Percentiles rank a stretch among this genome's conserved stretches.
Evolutionary conservation across 1,284 basidiomycete genomes (phyloP).

Genomic region (Amylostereum areolatum): DNA sequence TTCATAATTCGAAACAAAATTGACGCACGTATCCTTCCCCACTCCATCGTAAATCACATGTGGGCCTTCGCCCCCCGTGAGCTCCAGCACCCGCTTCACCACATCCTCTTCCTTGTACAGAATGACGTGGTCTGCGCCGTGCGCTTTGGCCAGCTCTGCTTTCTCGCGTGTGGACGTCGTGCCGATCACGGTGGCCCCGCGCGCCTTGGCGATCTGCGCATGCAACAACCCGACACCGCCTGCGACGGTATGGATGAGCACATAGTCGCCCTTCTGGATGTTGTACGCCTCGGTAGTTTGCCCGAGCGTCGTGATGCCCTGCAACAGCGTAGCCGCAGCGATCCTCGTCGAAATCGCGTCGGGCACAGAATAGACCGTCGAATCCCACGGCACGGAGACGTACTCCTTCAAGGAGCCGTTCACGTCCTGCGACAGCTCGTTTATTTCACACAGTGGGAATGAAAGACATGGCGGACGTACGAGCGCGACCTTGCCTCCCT

Average conservation of each 20-base stretch:
- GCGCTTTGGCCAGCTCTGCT: conserved; percentile 71
- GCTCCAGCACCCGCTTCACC: conserved; percentile 64
- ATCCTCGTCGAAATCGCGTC: conserved; percentile 53
- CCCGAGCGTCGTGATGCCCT: conserved; percentile 78
- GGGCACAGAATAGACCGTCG: conserved; percentile 54
- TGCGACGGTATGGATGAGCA: conserved; percentile 87
- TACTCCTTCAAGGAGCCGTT: conserved; percentile 71
- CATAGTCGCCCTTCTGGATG: conserved; percentile 68
- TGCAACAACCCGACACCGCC: conserved; percentile 68
- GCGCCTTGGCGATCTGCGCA: conserved; percentile 55
- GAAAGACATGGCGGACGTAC: conserved; percentile 17
- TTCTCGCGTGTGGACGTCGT: conserved; percentile 89
- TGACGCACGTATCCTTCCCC: conserved; percentile 79
- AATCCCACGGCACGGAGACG: conserved; percentile 52
- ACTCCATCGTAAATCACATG: conserved; percentile 91
- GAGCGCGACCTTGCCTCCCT: conserved; percentile 40
- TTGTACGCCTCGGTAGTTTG: conserved; percentile 82
- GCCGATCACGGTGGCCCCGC: conserved; percentile 88
- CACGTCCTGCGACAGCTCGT: conserved; percentile 11
- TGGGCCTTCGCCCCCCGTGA: conserved; percentile 82
- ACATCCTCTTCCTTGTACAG: conserved; percentile 73
- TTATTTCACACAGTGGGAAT: background rate
- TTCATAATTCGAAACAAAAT: background rate
- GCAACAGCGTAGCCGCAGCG: conserved; percentile 67
- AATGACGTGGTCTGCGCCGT: conserved; percentile 87